Evolutionary conservation across 2,329 filamentous ascomycete genomes (phyloP).

Genomic region (Penicillium italicum): DNA sequence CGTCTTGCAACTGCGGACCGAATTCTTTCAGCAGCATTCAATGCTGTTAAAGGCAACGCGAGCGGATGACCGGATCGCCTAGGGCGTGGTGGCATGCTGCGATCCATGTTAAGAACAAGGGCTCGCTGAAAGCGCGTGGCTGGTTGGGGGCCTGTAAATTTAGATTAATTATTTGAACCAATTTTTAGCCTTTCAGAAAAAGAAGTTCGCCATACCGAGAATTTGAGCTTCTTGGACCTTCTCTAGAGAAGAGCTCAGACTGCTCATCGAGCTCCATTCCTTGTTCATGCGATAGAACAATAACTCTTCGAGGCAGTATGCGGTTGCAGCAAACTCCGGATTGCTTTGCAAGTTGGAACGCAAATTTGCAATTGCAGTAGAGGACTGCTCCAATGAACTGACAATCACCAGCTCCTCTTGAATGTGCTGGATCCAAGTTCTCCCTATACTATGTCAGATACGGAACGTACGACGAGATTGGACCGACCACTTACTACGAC

Average conservation of each 20-base stretch:
- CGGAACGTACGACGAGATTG: background rate
- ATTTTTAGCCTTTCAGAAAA: background rate
- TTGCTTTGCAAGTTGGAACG: background rate
- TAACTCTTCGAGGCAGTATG: conserved; percentile 2
- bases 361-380: background rate
- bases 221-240: conserved; percentile 10
- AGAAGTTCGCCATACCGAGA: conserved; percentile 1
- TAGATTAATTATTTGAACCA: background rate
- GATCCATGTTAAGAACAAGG: background rate
- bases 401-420: conserved; percentile 7
- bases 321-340: background rate
- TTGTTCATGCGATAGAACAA: conserved; percentile 4
- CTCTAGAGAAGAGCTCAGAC: conserved; percentile 5
- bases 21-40: background rate
- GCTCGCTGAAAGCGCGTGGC: conserved; percentile 3
- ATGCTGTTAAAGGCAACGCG: background rate
- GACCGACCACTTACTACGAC: conserved; percentile 1
- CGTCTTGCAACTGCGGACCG: background rate
- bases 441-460: conserved; percentile 1
- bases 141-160: background rate
- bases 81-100: background rate
- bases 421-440: conserved; percentile 3
- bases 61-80: background rate
- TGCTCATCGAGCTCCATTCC: conserved; percentile 1
- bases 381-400: conserved; percentile 6